These are phyloP conservation scores for Podospora pseudocomata DNA, from an alignment of 495 filamentous ascomycete species.

Conservation along the genomic window DNA sequence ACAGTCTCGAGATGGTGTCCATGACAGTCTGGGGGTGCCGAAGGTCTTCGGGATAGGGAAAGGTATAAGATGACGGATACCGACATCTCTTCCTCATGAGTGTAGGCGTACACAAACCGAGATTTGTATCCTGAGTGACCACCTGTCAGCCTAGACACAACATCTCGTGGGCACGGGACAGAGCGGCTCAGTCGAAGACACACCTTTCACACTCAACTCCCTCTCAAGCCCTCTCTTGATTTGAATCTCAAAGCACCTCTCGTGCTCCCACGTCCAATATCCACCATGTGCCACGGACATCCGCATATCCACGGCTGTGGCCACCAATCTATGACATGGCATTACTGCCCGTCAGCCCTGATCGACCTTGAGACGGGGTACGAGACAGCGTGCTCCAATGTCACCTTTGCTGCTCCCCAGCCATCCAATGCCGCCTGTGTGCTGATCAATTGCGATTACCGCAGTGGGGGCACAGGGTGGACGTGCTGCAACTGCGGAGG, in stretches of 20 bases:
- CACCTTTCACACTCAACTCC: background rate
- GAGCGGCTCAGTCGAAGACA: background rate
- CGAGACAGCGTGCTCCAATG: constrained; percentile 40
- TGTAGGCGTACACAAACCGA: background rate
- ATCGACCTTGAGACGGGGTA: constrained; percentile 42
- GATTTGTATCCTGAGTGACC: background rate
- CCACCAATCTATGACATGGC: constrained; percentile 43
- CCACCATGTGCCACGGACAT: constrained; percentile 44
- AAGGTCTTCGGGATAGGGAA: background rate
- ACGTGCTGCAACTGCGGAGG: constrained; percentile 42
- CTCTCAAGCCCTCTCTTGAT: background rate
- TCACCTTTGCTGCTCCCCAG: constrained; percentile 38
- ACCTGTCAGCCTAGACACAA: background rate
- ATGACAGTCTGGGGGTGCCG: background rate
- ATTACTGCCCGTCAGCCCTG: constrained; percentile 41
- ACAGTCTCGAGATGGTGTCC: background rate
- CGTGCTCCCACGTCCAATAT: background rate
- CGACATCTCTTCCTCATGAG: background rate
- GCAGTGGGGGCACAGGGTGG: constrained; percentile 36
- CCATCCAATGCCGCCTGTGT: constrained; percentile 37
- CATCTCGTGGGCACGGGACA: background rate
- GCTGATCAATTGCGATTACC: constrained; percentile 42
- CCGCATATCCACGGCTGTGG: constrained; percentile 42
- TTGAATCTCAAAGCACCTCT: background rate
- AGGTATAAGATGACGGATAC: background rate